Percentiles rank a stretch among this genome's conserved stretches.
phyloP scores from a whole-genome alignment of 177 flowering plant species.

The Telopea speciosissima region DNA sequence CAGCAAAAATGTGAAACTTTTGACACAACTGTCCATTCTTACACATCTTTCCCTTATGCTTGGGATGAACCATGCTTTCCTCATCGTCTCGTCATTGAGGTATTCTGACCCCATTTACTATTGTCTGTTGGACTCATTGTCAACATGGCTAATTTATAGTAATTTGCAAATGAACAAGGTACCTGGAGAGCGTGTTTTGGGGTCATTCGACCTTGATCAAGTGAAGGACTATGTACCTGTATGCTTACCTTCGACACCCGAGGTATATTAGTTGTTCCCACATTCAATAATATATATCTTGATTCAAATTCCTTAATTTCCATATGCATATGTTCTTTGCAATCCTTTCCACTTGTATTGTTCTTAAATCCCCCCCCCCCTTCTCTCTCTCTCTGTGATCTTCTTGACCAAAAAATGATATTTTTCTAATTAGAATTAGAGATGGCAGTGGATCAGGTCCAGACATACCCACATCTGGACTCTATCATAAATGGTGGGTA shows the following conservation, averaged over 20 bases:
- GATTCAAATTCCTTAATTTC: neutral
- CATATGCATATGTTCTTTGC: neutral
- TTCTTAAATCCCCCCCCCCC: no score
- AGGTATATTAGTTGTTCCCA: conserved; percentile 37
- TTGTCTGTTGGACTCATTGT: neutral
- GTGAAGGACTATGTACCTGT: conserved; percentile 54
- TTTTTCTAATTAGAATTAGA: neutral
- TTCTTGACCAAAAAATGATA: no score
- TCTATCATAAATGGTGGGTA: no score
- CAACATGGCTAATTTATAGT: conserved; percentile 4
- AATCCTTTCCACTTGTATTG: no score
- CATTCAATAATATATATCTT: no score
- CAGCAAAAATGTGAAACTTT: conserved; percentile 86
- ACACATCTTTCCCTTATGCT: conserved; percentile 79
- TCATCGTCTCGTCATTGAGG: conserved; percentile 91
- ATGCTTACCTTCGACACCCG: conserved; percentile 51
- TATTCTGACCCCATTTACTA: conserved; percentile 20
- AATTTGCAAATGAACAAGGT: conserved; percentile 42
- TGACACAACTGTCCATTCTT: conserved; percentile 69
- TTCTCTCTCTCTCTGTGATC: no score
- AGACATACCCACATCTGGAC: no score
- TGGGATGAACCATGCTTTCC: conserved; percentile 99
- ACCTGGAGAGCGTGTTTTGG: conserved; percentile 80
- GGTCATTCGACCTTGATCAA: conserved; percentile 77
- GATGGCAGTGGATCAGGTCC: neutral